Conservation (phyloP, 1,284 basidiomycete species). For the Meira miltonrushii region DNA sequence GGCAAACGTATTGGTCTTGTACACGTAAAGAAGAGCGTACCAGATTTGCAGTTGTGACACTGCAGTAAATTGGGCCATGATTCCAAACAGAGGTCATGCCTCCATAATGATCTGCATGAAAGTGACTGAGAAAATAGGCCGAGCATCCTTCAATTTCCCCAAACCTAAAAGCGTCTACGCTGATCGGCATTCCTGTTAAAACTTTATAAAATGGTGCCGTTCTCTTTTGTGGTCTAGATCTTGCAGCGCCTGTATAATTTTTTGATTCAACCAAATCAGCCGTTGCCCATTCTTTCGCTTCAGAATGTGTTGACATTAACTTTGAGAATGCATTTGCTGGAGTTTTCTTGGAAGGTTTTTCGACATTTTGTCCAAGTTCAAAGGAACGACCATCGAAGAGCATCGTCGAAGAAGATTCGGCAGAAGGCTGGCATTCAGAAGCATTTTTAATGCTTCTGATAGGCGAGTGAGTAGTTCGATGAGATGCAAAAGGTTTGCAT, state of each 20-base stretch:
- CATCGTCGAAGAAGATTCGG: too few relatives aligned
- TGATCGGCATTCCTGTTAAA: slow-evolving; percentile 93
- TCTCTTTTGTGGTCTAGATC: slow-evolving; percentile 22
- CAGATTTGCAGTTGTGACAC: slow-evolving; percentile 74
- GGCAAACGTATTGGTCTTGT: slow-evolving; percentile 76
- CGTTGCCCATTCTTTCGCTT: slow-evolving; percentile 38
- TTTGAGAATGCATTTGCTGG: slow-evolving; percentile 24
- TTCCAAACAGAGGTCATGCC: slow-evolving; percentile 66
- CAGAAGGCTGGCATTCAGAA: too few relatives aligned
- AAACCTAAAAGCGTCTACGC: slow-evolving; percentile 91
- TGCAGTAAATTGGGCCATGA: slow-evolving; percentile 89
- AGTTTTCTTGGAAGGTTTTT: background rate
- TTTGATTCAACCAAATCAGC: slow-evolving; percentile 35
- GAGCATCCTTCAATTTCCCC: slow-evolving; percentile 79
- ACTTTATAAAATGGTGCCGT: slow-evolving; percentile 54
- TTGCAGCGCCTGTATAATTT: slow-evolving; percentile 23
- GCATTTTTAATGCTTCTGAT: background rate
- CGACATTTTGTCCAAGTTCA: background rate
- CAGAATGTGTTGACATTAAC: slow-evolving; percentile 39
- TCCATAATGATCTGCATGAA: slow-evolving; percentile 56
- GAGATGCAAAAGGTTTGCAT: background rate
- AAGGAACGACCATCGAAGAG: background rate
- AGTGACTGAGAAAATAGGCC: slow-evolving; percentile 72
- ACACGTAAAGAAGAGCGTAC: slow-evolving; percentile 84
- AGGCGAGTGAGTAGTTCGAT: background rate